Evolutionary conservation across 1,139 yeast species (phyloP).

Genomic region (Keqinozyma sinolaborantium): DNA sequence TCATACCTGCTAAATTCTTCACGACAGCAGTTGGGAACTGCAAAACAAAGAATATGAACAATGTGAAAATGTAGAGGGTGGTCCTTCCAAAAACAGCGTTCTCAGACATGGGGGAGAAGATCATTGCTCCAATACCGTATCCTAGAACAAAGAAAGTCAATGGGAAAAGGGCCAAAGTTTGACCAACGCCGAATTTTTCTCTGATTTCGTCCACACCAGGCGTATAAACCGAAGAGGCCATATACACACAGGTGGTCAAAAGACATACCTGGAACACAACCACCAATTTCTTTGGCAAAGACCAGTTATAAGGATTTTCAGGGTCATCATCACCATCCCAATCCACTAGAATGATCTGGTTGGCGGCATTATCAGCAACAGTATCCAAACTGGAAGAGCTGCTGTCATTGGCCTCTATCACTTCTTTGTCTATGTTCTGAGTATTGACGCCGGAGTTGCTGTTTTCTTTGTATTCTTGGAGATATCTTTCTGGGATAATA

Average conservation of each 20-base stretch:
- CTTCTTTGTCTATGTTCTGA: not conserved
- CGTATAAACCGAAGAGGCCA: slow-evolving; percentile 27
- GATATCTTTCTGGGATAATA: slow-evolving; percentile 29
- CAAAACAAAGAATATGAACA: slow-evolving; percentile 27
- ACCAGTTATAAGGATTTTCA: slow-evolving; percentile 29
- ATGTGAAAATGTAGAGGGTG: slow-evolving; percentile 25
- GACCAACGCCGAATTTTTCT: slow-evolving; percentile 36
- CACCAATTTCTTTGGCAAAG: slow-evolving; percentile 15
- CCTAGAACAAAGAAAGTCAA: slow-evolving; percentile 41
- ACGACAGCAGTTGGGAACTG: slow-evolving; percentile 32
- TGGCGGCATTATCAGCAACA: not conserved
- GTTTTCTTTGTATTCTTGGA: slow-evolving; percentile 4
- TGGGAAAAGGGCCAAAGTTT: slow-evolving; percentile 44
- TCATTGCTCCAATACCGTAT: slow-evolving; percentile 53
- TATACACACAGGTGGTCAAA: slow-evolving; percentile 21
- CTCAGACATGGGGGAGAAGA: slow-evolving; percentile 54
- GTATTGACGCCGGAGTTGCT: no score
- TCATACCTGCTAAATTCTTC: slow-evolving; percentile 24
- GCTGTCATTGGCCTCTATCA: not conserved
- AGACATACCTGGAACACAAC: slow-evolving; percentile 17
- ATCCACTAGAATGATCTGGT: slow-evolving; percentile 2
- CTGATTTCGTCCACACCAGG: slow-evolving; percentile 32
- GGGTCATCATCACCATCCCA: slow-evolving; percentile 21
- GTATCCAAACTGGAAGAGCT: not conserved
- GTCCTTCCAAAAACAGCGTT: slow-evolving; percentile 52